Evolutionary conservation across 2,329 filamentous ascomycete species (phyloP).

Genomic region (Xylaria sp.): DNA sequence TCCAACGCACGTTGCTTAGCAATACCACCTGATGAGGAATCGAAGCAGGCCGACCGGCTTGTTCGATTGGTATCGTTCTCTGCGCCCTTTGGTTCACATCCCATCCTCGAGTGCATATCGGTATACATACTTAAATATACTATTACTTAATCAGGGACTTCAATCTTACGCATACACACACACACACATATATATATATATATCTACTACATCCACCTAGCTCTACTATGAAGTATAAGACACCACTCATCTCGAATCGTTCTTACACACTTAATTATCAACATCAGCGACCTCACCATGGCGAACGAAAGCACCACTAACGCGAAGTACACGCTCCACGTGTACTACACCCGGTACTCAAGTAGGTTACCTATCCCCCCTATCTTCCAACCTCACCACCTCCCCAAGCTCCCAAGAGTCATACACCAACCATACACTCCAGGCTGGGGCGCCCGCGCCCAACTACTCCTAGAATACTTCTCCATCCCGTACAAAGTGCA

Average conservation of each 20-base stretch:
- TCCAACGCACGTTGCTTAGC: conserved; percentile 5
- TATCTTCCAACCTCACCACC: background rate
- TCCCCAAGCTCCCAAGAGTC: too few species aligned
- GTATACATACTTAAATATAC: background rate
- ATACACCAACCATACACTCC: conserved; percentile 6
- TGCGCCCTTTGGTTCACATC: conserved; percentile 19
- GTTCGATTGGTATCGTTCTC: background rate
- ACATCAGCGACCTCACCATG: conserved; percentile 27
- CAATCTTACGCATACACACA: background rate
- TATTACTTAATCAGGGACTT: background rate
- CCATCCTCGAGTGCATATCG: background rate
- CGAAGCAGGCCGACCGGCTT: too few species aligned
- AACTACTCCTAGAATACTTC: conserved; percentile 55
- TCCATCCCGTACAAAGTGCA: conserved; percentile 55
- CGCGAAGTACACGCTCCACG: conserved; percentile 35
- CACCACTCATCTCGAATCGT: background rate
- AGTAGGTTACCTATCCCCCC: conserved; percentile 31
- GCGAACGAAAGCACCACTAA: conserved; percentile 21
- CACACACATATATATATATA: background rate
- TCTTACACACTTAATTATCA: background rate
- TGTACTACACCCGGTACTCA: conserved; percentile 42
- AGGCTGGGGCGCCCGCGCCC: conserved; percentile 42
- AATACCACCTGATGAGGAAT: conserved; percentile 18
- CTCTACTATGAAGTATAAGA: background rate
- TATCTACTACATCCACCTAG: background rate